Base-by-base conservation (phyloP, 768 basidiomycete species). In the Strobilomyces confusus region DNA sequence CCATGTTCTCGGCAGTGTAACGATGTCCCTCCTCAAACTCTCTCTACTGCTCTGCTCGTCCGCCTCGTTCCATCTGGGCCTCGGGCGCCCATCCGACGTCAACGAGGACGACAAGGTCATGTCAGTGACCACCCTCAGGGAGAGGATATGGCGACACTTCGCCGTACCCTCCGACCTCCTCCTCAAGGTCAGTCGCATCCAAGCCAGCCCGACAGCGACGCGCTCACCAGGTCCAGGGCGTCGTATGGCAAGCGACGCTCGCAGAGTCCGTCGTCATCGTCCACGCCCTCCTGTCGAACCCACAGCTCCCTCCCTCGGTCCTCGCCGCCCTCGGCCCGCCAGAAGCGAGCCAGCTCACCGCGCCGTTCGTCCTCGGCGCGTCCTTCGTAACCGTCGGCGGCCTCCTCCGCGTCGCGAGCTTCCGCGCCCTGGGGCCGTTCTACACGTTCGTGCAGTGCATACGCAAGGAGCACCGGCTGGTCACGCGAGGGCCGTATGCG, bases 401-500 rank as follows among this genome's bases (percentile, higher is more conserved):
- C 0, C 9, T 49, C 22, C 26, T 59, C n/a, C 57, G 59, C 5
- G 1, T 52, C 2, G 6, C 36, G 8, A 53, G 57, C 20, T 61
- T 52, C 15, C 53, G 42, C 14, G 33, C 41, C 5, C 63, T 68
- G 14, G 68, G 68, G 1, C 46, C 40, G 1, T 42, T 50, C 23
- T 69, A 59, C 23, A 69, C 61, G 1, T 58, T 59, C 20, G 37
- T 56, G 11, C 56, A 60, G 15, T 58, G 59, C 30, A n/a, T 67
- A 12, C 52, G 57, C 23, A 55, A 56, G 20, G 57, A 59, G 0
- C 66, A 62, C 48, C 57, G 33, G 25, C 56, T 72, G 20, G 41
- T 70, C 15, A 70, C 64, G n/a, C 49, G 29, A 0, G 68, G 66
- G 2, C 64, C 63, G 1, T 72, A 70, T 29, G n/a, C 55, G 1